phyloP scores from a whole-genome alignment of 371 early-diverging fungal genomes.

The Haplosporangium sp. region DNA sequence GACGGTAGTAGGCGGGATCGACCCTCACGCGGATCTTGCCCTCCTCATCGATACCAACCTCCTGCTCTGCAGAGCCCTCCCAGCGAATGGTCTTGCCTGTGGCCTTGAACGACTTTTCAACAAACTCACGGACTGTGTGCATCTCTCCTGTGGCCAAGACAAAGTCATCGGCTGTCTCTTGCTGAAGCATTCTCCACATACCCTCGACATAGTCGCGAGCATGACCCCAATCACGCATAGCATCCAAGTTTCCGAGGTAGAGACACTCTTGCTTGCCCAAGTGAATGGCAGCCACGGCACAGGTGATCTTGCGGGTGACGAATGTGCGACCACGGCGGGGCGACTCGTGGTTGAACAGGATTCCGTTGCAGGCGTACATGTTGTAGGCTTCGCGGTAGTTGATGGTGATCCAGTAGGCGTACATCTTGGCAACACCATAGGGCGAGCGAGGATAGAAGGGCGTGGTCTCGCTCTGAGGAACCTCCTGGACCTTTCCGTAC shows the following conservation, averaged over 20 bases:
- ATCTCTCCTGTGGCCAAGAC: conserved; percentile 90
- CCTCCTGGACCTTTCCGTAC: conserved; percentile 86
- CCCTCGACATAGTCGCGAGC: conserved; percentile 90
- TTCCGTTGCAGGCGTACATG: conserved; percentile 90
- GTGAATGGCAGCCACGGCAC: conserved; percentile 85
- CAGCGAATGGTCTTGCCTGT: conserved; percentile 79
- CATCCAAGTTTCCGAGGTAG: conserved; percentile 86
- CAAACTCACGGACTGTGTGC: conserved; percentile 85
- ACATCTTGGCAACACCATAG: conserved; percentile 89
- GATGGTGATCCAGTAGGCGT: conserved; percentile 86
- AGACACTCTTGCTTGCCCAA: conserved; percentile 79
- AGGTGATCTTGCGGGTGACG: conserved; percentile 88
- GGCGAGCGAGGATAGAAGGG: conserved; percentile 92
- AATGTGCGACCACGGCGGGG: conserved; percentile 90
- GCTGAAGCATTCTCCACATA: conserved; percentile 93
- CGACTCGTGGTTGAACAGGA: conserved; percentile 91
- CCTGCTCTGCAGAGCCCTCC: conserved; percentile 82
- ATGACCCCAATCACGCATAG: conserved; percentile 93
- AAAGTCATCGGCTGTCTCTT: conserved; percentile 82
- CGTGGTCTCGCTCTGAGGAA: conserved; percentile 88
- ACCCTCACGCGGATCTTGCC: conserved; percentile 79
- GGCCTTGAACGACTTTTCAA: conserved; percentile 83
- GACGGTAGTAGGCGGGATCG: conserved; percentile 87
- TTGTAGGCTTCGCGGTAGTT: conserved; percentile 89
- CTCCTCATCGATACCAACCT: conserved; percentile 77